Evolutionary conservation across 768 basidiomycete genomes (phyloP), one percentile per base, ranked within the genome.

Genomic region (Auriscalpium microsporum): DNA sequence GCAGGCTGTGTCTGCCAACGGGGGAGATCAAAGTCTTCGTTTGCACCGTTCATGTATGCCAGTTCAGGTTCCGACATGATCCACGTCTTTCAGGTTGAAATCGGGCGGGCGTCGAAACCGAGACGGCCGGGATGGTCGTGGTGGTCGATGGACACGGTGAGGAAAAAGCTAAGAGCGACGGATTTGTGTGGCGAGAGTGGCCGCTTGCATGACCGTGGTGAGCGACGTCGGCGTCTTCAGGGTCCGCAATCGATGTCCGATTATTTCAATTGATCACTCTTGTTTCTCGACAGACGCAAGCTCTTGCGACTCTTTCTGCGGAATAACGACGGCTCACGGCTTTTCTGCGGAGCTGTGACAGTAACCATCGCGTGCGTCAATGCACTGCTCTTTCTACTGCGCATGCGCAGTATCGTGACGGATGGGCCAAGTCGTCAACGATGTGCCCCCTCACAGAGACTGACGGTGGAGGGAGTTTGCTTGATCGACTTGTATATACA

Each of bases 11-110:
- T 74, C 60, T 75, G 76, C 78, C 77, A 79, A 65, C 78, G 78
- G 58, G 79, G 78, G 55, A 80, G 78, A 69, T 88, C 87, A 73
- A 87, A 90, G 73, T 81, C 82, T 75, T 89, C 86, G 83, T 87
- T 86, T 65, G 82, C 71, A 75, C 80, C 81, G 73, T 78, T 75
- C 75, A 87, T 86, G 80, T 83, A 86, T 62, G 76, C 78, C 57
- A 83, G 78, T 74, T 86, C 83, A 68, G 83, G 78, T 79, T 86
- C 83, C 65, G 84, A 85, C 84, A 87, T 86, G 70, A 66, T 67
- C 64, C 58, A 52, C 33, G 52, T 52, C 54, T 56, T 49, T 57
- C 53, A 44, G 36, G 40, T 40, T 50, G 56, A 42, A 46, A 49
- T 53, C 55, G 58, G 57, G 9, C 21, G 55, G 23, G 45, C 54